Evolutionary conservation across 179 eudicot genomes (phyloP).

Genomic region (Amaranthus tricolor): DNA sequence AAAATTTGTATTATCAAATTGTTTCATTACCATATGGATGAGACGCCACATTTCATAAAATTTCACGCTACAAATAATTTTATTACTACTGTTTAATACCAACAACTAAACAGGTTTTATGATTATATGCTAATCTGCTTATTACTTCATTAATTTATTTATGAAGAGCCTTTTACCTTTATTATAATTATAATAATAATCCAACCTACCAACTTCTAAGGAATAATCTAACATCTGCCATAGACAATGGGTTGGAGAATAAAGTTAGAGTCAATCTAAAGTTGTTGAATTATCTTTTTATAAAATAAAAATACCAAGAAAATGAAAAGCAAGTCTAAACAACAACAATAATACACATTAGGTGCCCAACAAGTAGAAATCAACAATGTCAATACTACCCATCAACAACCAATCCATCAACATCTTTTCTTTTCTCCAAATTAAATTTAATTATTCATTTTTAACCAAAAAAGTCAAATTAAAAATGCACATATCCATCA

Average conservation of each 20-base stretch:
- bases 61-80: too few relatives aligned
- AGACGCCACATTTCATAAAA: too few relatives aligned
- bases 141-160: too few relatives aligned
- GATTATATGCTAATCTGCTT: too few relatives aligned
- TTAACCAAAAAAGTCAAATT: not conserved
- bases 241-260: conserved; percentile 7
- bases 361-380: conserved; percentile 12
- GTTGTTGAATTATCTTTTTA: not conserved
- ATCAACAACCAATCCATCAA: conserved; percentile 23
- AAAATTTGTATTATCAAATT: too few relatives aligned
- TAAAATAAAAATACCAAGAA: not conserved
- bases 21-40: too few relatives aligned
- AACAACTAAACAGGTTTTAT: too few relatives aligned
- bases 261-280: conserved; percentile 1
- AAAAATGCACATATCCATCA: not conserved
- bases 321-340: not conserved
- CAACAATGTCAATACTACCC: conserved; percentile 15
- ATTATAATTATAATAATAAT: too few relatives aligned
- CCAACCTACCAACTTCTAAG: too few relatives aligned
- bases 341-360: conserved; percentile 4
- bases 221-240: not conserved
- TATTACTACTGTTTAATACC: too few relatives aligned
- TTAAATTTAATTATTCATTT: not conserved
- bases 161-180: too few relatives aligned
- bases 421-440: not conserved